Base-by-base conservation (phyloP, 75 land plant genomes). In the Selaginella moellendorffii region DNA sequence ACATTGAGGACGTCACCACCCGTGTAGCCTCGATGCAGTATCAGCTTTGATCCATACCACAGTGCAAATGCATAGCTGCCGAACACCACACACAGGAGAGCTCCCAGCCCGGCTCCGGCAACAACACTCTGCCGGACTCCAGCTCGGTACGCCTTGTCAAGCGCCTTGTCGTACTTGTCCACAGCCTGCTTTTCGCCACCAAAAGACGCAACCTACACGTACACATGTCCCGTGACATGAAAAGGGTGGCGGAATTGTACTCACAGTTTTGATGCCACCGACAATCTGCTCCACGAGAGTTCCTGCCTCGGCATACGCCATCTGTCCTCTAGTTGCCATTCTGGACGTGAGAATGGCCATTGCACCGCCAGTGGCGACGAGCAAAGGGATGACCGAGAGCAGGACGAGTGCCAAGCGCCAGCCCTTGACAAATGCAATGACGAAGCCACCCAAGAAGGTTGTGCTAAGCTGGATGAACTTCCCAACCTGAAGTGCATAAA, bases 251-350 rank as follows among this genome's bases (percentile, higher is more conserved):
- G n/a, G 17, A 19, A 8, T 9, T n/a, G 9, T 19, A 67, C 84
- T 71, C 28, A 88, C 93, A 1, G 85, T 88, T 61, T 85, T 71
- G 26, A 88, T 80, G 23, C 82, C 70, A 42, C 80, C 68, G 29
- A 84, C 71, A 28, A 83, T 77, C 71, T 87, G 87, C 70, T 87
- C 85, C 0, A 79, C 83, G 36, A 85, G 62, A 25, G 72, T 67
- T 24, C 87, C 87, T 46, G 92, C 92, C 68, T 72, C 80, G n/a
- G 79, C 61, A 67, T 81, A 83, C 12, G 87, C 82, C 28, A n/a
- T 66, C 76, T 85, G 85, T 2, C 84, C 84, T 18, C 46, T 46
- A n/a, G 85, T 54, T 31, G 87, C 77, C 81, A 73, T 69, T 24
- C 24, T 56, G 5, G n/a, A 9, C 8, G n/a, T 56, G 9, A 56